Base-by-base conservation (phyloP, 2,329 filamentous ascomycete species). In the Diaporthe batatas region DNA sequence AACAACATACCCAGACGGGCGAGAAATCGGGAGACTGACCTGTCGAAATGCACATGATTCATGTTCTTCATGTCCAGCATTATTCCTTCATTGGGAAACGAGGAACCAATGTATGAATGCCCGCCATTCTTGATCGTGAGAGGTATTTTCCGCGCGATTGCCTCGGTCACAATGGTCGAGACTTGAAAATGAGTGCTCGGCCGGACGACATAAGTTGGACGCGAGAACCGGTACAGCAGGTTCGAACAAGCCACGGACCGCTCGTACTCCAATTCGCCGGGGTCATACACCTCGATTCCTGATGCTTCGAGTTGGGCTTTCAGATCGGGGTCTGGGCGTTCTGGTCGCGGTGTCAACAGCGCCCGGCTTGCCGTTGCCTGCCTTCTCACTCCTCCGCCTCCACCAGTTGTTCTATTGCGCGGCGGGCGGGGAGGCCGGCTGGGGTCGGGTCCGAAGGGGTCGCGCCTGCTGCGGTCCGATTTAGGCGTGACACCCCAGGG, bases 61-160 rank as follows among this genome's bases (percentile, higher is more conserved):
- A 82, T 79, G 6, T 75, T 76, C 0, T 68, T 39, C 6, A 83
- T 73, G 49, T 83, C 81, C 10, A 83, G 58, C 7, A 76, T 77
- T 25, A 82, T 77, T 0, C 79, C 78, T 1, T 75, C 72, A 1
- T 76, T 32, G 1, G 81, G 73, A 18, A 79, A 78, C 0, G 81
- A 82, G 55, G 75, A 76, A 0, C 81, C 81, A 0, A 76, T 74
- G 34, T 79, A 82, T 0, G 79, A 81, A 68, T 82, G 80, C 0
- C 81, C 80, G 6, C 77, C 77, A 67, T 76, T 75, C 70, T 80
- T 81, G 21, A 82, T 77, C 8, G 77, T 79, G 0, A 82, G 70
- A 0, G 65, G 42, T 0, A 79, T 21, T 0, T 62, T 10, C 34
- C 39, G 21, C 0, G 3, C 1, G 53, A 42, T 72, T n/a, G 76